phyloP scores from a whole-genome alignment of 257 asterid species.

The Craterostigma plantagineum region DNA sequence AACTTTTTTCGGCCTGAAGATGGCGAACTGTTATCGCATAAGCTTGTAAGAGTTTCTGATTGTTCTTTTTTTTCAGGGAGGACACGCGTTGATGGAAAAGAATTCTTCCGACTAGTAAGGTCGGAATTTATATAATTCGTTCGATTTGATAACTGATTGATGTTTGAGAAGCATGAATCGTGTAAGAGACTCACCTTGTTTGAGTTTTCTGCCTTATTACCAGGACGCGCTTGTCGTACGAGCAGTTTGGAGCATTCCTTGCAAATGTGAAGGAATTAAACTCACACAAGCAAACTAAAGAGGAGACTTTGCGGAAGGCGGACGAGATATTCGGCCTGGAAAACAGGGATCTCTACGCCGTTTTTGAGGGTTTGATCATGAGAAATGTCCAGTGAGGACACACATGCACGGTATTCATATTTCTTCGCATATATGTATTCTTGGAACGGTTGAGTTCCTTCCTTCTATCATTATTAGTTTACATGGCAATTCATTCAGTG shows the following conservation, averaged over 20 bases:
- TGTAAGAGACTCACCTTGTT: neutral
- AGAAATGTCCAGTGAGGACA: constrained; percentile 47
- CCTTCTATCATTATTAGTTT: too few species aligned
- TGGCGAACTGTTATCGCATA: too few species aligned
- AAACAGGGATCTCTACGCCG: constrained; percentile 65
- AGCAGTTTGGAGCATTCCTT: constrained; percentile 86
- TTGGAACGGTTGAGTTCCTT: too few species aligned
- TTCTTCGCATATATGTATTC: too few species aligned
- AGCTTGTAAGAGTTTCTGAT: neutral
- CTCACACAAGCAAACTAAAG: constrained; percentile 86
- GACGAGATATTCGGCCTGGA: constrained; percentile 82
- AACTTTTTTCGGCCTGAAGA: too few species aligned
- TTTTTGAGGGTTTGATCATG: constrained; percentile 68
- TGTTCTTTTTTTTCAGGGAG: constrained; percentile 25
- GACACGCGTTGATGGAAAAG: constrained; percentile 93
- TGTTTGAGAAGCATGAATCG: neutral
- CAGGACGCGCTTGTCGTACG: constrained; percentile 73
- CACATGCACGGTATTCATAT: neutral
- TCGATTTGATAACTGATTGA: neutral
- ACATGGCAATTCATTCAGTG: too few species aligned
- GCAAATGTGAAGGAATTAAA: constrained; percentile 86
- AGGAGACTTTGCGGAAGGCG: constrained; percentile 77
- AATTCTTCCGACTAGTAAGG: constrained; percentile 98
- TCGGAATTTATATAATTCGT: constrained; percentile 9
- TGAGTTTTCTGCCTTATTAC: neutral